Percentiles rank a stretch among this genome's conserved stretches.
Evolutionary conservation across 2,329 filamentous ascomycete species (phyloP).

Genomic region (Colletotrichum ledebouriae): DNA sequence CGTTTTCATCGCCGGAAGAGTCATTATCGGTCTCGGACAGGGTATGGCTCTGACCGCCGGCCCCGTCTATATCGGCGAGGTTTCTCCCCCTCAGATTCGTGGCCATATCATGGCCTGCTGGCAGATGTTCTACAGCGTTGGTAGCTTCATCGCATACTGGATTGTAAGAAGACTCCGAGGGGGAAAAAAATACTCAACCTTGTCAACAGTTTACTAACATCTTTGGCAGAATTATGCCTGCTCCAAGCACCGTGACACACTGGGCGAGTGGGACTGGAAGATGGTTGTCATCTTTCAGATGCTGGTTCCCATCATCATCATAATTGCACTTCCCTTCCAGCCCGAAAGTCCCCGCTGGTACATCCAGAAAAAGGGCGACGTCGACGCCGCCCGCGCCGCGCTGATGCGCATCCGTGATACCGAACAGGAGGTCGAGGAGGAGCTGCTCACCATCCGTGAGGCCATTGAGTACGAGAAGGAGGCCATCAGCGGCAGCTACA

Average conservation of each 20-base stretch:
- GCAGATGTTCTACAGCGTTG: constrained; percentile 76
- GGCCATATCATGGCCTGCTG: constrained; percentile 77
- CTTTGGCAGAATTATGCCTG: constrained; percentile 62
- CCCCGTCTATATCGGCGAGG: constrained; percentile 42
- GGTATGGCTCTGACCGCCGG: constrained; percentile 65
- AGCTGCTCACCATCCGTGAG: constrained; percentile 74
- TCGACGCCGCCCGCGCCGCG: constrained; percentile 71
- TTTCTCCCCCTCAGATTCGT: constrained; percentile 50
- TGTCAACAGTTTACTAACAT: neutral
- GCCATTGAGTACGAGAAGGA: constrained; percentile 81
- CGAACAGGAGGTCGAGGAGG: constrained; percentile 75
- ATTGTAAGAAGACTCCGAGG: constrained; percentile 52
- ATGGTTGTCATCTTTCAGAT: constrained; percentile 81
- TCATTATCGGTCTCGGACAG: constrained; percentile 78
- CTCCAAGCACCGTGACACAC: constrained; percentile 63
- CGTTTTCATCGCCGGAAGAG: constrained; percentile 77
- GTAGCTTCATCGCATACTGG: constrained; percentile 65
- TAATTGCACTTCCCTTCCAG: constrained; percentile 73
- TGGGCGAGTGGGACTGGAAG: constrained; percentile 81
- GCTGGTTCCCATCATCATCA: constrained; percentile 73
- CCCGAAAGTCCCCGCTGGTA: constrained; percentile 79
- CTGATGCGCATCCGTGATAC: constrained; percentile 73
- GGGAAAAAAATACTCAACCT: neutral
- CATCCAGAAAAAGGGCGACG: constrained; percentile 70
- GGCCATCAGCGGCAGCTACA: constrained; percentile 71